These are phyloP conservation scores for Eragrostis nindensis DNA, from an alignment of 176 grass and related monocot species.

Conservation along the genomic window DNA sequence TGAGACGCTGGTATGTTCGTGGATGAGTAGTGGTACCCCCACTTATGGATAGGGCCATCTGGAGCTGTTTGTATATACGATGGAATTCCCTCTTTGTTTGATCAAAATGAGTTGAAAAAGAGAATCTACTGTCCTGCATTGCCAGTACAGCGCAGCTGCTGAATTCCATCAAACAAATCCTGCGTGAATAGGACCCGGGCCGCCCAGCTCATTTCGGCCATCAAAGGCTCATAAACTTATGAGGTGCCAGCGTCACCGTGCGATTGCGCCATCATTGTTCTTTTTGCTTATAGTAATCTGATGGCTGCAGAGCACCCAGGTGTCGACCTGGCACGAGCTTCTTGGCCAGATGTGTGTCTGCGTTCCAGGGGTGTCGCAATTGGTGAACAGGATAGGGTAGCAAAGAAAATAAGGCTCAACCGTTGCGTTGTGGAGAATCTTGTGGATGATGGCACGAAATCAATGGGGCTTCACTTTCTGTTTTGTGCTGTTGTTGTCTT, in stretches of 20 bases:
- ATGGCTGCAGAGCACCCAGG: conserved; percentile 6
- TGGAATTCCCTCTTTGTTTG: background rate
- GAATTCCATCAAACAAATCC: conserved; percentile 40
- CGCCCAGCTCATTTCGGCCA: conserved; percentile 48
- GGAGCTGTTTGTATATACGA: background rate
- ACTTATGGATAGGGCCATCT: background rate
- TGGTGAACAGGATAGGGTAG: background rate
- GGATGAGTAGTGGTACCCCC: background rate
- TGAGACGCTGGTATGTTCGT: background rate
- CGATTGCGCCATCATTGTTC: background rate
- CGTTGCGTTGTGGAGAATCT: conserved; percentile 4
- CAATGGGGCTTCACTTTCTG: background rate
- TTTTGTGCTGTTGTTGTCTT: conserved; percentile 32
- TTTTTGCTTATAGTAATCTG: conserved; percentile 12
- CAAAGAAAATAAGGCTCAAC: background rate
- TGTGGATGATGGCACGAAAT: conserved; percentile 19
- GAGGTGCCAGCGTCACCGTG: background rate
- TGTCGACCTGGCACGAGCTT: background rate
- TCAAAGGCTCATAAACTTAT: conserved; percentile 2
- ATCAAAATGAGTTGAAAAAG: background rate
- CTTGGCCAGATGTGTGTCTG: background rate
- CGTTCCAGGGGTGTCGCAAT: too few relatives aligned
- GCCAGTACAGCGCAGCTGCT: background rate
- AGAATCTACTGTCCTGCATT: conserved; percentile 5
- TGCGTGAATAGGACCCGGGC: conserved; percentile 34